A percentile compares a stretch with the other conserved stretches of the same genome.
phyloP scores from a whole-genome alignment of 805 yeast genomes.

The Babjeviella inositovora region DNA sequence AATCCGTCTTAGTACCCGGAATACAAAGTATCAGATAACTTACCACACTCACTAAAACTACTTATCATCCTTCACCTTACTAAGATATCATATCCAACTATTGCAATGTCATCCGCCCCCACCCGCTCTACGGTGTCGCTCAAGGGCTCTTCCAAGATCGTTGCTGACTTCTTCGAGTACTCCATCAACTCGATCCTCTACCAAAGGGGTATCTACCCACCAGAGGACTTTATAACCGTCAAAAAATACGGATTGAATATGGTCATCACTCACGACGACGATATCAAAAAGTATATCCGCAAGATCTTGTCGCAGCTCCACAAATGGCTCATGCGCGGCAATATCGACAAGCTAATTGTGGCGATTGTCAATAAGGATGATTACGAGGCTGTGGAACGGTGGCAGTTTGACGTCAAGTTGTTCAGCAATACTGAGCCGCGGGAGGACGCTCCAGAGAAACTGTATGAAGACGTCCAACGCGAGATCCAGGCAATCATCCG shows the following conservation, averaged over 20 bases:
- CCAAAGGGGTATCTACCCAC: slow-evolving; percentile 82
- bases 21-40: no score
- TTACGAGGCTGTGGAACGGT: slow-evolving; percentile 59
- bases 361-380: slow-evolving; percentile 57
- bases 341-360: slow-evolving; percentile 51
- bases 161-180: slow-evolving; percentile 28
- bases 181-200: slow-evolving; percentile 69
- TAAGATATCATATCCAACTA: no score
- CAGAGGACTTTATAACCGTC: slow-evolving; percentile 68
- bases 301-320: slow-evolving; percentile 55
- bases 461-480: slow-evolving; percentile 35
- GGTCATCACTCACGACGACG: slow-evolving; percentile 60
- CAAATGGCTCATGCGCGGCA: slow-evolving; percentile 58
- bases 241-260: slow-evolving; percentile 68
- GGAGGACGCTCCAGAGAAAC: no score
- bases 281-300: slow-evolving; percentile 52
- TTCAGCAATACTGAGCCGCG: no score
- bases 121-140: no score
- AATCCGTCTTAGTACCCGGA: no score
- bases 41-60: background rate
- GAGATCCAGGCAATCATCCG: slow-evolving; percentile 80
- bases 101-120: no score
- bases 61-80: no score
- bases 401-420: slow-evolving; percentile 66
- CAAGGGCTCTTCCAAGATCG: slow-evolving; percentile 65